Percentiles rank a stretch among this genome's conserved stretches.
These are phyloP conservation scores for Daldinia bambusicola DNA, from an alignment of 495 filamentous ascomycete species.

Conservation along the genomic window DNA sequence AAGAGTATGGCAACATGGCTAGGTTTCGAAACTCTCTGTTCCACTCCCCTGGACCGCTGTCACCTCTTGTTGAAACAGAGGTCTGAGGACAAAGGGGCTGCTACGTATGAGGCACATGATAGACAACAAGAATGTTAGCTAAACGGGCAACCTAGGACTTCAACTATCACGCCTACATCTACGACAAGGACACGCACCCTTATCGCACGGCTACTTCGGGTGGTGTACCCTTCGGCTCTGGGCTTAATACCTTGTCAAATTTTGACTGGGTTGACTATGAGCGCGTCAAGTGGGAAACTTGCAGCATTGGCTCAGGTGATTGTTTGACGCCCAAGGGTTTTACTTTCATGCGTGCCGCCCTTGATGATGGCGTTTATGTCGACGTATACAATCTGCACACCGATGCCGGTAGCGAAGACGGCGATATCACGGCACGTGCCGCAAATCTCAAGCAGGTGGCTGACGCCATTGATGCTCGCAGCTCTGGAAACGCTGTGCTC, in stretches of 20 bases:
- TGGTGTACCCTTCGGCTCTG: slow-evolving; percentile 67
- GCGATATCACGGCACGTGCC: slow-evolving; percentile 61
- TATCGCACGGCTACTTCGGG: slow-evolving; percentile 70
- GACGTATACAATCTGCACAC: slow-evolving; percentile 72
- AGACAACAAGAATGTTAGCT: slow-evolving; percentile 14
- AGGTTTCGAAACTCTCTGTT: slow-evolving; percentile 34
- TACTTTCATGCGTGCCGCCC: slow-evolving; percentile 65
- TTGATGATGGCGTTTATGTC: slow-evolving; percentile 57
- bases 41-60: slow-evolving; percentile 4
- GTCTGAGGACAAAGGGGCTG: slow-evolving; percentile 18
- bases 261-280: slow-evolving; percentile 65
- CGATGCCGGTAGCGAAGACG: slow-evolving; percentile 65
- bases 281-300: slow-evolving; percentile 67
- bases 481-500: slow-evolving; percentile 66
- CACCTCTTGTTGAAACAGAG: slow-evolving; percentile 26
- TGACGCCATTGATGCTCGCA: slow-evolving; percentile 62
- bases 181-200: slow-evolving; percentile 63
- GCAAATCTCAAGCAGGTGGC: slow-evolving; percentile 66
- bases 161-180: slow-evolving; percentile 70
- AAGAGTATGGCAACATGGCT: slow-evolving; percentile 10
- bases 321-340: slow-evolving; percentile 75
- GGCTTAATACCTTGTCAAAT: slow-evolving; percentile 69
- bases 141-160: slow-evolving; percentile 59
- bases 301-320: slow-evolving; percentile 65
- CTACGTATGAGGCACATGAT: neutral